These are phyloP conservation scores for Ligustrum vulgare DNA, from an alignment of 257 asterid species.

Conservation along the genomic window DNA sequence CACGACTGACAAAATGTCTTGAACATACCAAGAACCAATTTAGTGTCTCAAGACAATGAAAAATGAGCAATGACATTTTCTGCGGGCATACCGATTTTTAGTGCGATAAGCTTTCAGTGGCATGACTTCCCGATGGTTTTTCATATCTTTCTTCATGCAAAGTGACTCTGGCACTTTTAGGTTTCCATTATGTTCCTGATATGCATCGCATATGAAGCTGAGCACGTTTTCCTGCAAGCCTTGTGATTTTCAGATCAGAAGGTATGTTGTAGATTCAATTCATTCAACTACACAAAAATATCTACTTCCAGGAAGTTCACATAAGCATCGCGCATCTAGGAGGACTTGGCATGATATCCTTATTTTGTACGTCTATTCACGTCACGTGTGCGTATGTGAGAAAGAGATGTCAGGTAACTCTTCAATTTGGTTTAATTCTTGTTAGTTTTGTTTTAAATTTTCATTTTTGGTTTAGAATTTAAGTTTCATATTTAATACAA, in stretches of 20 bases:
- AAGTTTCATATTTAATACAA: neutral
- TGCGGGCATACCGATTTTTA: constrained; percentile 57
- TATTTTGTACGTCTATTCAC: neutral
- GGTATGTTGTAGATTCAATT: neutral
- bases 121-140: constrained; percentile 47
- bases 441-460: neutral
- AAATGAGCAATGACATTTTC: neutral
- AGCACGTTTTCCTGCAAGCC: constrained; percentile 68
- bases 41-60: neutral
- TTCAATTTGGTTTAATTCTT: neutral
- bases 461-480: neutral
- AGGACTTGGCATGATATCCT: neutral
- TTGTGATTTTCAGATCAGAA: neutral
- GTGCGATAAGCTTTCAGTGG: constrained; percentile 71
- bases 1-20: constrained; percentile 68
- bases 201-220: constrained; percentile 64
- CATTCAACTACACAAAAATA: neutral
- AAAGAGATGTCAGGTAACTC: no score
- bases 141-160: constrained; percentile 63
- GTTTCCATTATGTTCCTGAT: constrained; percentile 47
- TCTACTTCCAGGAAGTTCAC: neutral
- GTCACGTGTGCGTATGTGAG: no score
- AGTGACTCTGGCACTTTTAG: constrained; percentile 65
- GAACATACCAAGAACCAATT: constrained; percentile 4
- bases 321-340: neutral